A percentile compares a stretch with the other conserved stretches of the same genome.
Evolutionary conservation across 2,329 filamentous ascomycete genomes (phyloP).

Genomic region (Macrophomina pseudophaseolina): DNA sequence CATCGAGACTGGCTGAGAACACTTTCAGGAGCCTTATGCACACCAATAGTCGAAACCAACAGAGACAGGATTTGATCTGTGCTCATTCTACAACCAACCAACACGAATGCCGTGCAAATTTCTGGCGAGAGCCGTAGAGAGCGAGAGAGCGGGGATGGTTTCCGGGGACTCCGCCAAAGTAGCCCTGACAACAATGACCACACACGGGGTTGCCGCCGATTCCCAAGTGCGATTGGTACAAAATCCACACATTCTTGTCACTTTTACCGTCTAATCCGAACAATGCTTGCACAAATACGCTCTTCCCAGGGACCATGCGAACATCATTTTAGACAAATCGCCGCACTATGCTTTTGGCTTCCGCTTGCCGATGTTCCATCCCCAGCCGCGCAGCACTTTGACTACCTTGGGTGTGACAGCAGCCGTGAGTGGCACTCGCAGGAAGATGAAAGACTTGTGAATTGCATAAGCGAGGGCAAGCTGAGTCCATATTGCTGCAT

Average conservation of each 20-base stretch:
- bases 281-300: neutral
- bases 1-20: neutral
- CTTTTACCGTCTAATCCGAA: neutral
- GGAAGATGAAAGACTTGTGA: constrained; percentile 96
- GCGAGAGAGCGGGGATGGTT: neutral
- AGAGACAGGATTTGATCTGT: neutral
- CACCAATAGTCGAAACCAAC: neutral
- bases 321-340: neutral
- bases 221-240: neutral
- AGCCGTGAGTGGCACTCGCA: constrained; percentile 90
- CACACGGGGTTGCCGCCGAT: neutral
- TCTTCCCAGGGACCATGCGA: neutral
- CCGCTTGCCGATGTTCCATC: constrained; percentile 91
- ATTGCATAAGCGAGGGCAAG: constrained; percentile 93
- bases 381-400: constrained; percentile 83
- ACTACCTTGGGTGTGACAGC: constrained; percentile 95
- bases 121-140: neutral
- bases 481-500: constrained; percentile 75
- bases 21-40: neutral
- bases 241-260: neutral
- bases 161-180: neutral
- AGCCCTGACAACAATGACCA: neutral
- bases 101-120: constrained; percentile 4
- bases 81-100: neutral
- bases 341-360: constrained; percentile 44